These are phyloP conservation scores for Leptodermis oblonga DNA, from an alignment of 257 asterid species.

Conservation along the genomic window DNA sequence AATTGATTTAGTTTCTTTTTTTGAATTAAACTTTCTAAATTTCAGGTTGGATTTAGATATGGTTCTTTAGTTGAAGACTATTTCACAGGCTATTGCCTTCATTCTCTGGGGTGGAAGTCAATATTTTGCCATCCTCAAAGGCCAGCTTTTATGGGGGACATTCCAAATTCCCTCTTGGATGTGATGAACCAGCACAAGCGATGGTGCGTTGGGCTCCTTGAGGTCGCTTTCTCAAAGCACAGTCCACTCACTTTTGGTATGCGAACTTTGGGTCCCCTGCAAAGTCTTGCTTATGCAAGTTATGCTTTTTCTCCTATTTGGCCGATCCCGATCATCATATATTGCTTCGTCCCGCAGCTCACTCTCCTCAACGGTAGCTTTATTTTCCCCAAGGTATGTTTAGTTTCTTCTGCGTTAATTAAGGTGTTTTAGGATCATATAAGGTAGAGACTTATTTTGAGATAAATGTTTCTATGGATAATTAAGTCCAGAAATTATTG, in stretches of 20 bases:
- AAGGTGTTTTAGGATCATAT: background rate
- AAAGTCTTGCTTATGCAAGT: conserved; percentile 50
- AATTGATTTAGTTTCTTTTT: too few species aligned
- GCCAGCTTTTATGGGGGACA: conserved; percentile 62
- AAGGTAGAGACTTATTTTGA: too few species aligned
- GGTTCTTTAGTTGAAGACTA: conserved; percentile 79
- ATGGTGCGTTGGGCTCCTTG: conserved; percentile 69
- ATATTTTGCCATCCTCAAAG: conserved; percentile 51
- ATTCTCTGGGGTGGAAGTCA: conserved; percentile 77
- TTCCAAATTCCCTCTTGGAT: conserved; percentile 57
- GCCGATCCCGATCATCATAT: conserved; percentile 50
- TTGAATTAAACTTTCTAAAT: background rate
- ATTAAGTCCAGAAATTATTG: too few species aligned
- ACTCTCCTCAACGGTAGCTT: conserved; percentile 39
- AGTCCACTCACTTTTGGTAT: conserved; percentile 53
- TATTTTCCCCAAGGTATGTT: conserved; percentile 65
- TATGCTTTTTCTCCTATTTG: conserved; percentile 67
- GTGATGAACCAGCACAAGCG: conserved; percentile 50
- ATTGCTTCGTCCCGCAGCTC: conserved; percentile 58
- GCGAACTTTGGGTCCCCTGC: conserved; percentile 36
- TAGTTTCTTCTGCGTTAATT: background rate
- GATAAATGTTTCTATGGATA: too few species aligned
- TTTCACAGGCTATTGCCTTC: conserved; percentile 56
- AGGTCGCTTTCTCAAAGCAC: conserved; percentile 54
- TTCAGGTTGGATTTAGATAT: conserved; percentile 64